Base-by-base conservation (phyloP, 768 basidiomycete species). In the Psilocybe cyanescens region DNA sequence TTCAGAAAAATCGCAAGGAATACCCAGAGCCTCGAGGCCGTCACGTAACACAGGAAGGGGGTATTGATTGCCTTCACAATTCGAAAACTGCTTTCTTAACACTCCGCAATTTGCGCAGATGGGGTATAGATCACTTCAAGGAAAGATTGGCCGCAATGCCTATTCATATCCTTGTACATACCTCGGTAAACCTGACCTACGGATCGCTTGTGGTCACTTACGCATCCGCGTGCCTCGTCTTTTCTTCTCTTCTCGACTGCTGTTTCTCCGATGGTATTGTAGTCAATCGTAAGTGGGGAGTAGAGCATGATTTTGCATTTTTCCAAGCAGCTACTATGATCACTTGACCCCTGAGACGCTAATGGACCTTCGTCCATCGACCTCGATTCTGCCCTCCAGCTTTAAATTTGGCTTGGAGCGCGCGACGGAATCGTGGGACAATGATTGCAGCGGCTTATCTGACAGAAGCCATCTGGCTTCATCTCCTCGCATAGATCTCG, bases 341-440 rank as follows among this genome's bases (percentile, higher is more conserved):
- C 61, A 58, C 24, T 62, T 58, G 57, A 62, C 57, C 46, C 51
- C 55, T 48, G 60, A 54, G 45, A 37, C 58, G 28, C 46, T 45
- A 56, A 51, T 48, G 53, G 31, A 39, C 28, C 33, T 49, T 46
- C 46, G 41, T 59, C 48, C 30, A 49, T 49, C 24, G 53, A 51
- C 41, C 48, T 52, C 46, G 50, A 30, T 56, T 57, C 50, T 52
- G 50, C 41, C 50, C 48, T 48, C 29, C 57, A 62, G 57, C 60
- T 59, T 55, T 45, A 31, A 33, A 37, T 54, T 56, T 57, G 61
- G 52, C 63, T 58, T 56, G 54, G 49, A 55, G 67, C 65, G 72
- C 79, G 74, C 79, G 79, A 76, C 77, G 63, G 62, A 71, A 81
- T 79, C 79, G 79, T 79, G 78, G 79, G 79, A 79, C 72, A 67